These are phyloP conservation scores for Geotrichum reessii DNA, from an alignment of 1,139 yeast species.

Conservation along the genomic window DNA sequence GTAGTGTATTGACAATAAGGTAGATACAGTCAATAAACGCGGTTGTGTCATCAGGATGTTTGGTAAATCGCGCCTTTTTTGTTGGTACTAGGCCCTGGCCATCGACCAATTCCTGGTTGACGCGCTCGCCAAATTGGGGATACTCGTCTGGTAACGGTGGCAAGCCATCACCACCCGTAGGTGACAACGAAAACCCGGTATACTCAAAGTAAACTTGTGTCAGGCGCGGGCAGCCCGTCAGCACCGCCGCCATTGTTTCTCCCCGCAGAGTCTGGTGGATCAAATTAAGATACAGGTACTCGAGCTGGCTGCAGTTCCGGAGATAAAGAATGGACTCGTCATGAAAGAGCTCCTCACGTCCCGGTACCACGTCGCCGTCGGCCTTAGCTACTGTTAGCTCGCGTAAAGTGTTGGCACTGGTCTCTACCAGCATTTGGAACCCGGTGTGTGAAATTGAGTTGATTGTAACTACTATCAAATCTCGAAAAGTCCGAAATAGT, in stretches of 20 bases:
- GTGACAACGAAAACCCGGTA: background rate
- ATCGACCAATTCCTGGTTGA: background rate
- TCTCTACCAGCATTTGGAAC: background rate
- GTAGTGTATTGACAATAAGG: background rate
- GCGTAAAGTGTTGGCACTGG: background rate
- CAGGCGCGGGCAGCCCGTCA: background rate
- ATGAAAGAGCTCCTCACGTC: background rate
- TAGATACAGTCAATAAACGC: background rate
- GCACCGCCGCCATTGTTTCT: background rate
- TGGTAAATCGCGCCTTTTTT: background rate
- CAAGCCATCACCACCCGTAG: background rate
- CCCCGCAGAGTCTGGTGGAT: background rate
- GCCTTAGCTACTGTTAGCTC: slow-evolving; percentile 4
- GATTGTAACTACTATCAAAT: slow-evolving; percentile 2
- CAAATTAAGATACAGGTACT: slow-evolving; percentile 1
- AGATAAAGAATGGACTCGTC: background rate
- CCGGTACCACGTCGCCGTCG: background rate
- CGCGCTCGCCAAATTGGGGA: background rate
- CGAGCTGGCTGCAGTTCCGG: background rate
- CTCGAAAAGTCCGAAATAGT: background rate
- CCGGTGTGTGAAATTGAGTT: slow-evolving; percentile 2
- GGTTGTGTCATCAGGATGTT: background rate
- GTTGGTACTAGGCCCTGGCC: background rate
- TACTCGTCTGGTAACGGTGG: background rate
- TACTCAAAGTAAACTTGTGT: background rate